These are phyloP conservation scores for Calonectria multiphialidica DNA, from an alignment of 2,329 filamentous ascomycete species.

Conservation along the genomic window DNA sequence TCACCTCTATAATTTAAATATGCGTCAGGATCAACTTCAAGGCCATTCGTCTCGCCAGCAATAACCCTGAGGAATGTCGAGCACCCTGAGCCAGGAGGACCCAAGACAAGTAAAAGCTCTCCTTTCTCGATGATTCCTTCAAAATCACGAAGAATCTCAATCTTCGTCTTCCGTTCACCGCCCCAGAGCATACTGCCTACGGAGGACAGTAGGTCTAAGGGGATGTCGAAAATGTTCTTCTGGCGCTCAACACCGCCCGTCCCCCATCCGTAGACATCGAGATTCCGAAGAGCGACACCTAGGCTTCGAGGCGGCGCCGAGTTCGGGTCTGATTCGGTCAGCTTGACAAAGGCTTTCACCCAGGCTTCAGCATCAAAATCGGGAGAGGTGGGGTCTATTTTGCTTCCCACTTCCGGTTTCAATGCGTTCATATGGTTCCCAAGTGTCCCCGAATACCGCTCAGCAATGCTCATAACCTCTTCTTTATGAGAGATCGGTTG, in stretches of 20 bases:
- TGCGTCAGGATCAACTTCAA: conserved; percentile 37
- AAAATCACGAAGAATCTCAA: conserved; percentile 44
- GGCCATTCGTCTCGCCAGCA: conserved; percentile 61
- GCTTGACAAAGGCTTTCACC: conserved; percentile 41
- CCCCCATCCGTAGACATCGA: conserved; percentile 45
- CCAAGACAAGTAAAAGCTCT: conserved; percentile 54
- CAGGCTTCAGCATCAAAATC: conserved; percentile 43
- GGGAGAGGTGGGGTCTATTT: conserved; percentile 41
- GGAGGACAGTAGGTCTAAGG: conserved; percentile 27
- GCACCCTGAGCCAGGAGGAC: conserved; percentile 66
- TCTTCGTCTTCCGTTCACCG: conserved; percentile 17
- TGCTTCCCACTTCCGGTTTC: conserved; percentile 33
- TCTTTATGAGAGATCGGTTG: neutral
- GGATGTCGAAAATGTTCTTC: conserved; percentile 38
- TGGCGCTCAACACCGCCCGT: conserved; percentile 40
- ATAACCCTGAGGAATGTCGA: conserved; percentile 70
- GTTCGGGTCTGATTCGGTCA: conserved; percentile 41
- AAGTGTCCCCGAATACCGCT: conserved; percentile 29
- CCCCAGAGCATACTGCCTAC: conserved; percentile 8
- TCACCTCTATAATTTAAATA: conserved; percentile 66
- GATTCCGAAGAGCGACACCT: conserved; percentile 43
- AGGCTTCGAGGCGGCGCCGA: conserved; percentile 39
- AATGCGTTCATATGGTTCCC: conserved; percentile 33
- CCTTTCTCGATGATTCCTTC: conserved; percentile 46
- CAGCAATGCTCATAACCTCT: conserved; percentile 30